Evolutionary conservation across 2,329 filamentous ascomycete species (phyloP).

Genomic region (Ceratocystiopsis sp.): DNA sequence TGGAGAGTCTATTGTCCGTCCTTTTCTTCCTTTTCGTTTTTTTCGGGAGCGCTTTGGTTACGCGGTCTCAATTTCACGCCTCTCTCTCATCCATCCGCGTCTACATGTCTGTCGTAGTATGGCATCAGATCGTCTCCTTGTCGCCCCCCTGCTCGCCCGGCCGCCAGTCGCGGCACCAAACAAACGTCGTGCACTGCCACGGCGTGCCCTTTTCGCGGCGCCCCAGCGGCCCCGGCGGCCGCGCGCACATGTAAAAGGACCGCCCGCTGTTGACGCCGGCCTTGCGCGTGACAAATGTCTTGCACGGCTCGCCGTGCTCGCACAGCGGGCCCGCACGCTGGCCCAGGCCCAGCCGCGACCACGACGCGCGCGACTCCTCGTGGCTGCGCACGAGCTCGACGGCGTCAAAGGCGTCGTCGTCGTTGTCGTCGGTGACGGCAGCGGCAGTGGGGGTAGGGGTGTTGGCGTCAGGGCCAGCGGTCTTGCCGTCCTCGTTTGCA

Average conservation of each 20-base stretch:
- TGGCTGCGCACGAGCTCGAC: too few species aligned
- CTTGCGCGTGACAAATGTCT: constrained; percentile 73
- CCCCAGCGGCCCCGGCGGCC: constrained; percentile 70
- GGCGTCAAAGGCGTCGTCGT: too few species aligned
- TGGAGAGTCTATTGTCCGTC: not conserved
- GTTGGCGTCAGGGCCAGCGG: too few species aligned
- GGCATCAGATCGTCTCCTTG: too few species aligned
- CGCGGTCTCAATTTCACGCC: too few species aligned
- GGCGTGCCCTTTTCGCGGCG: constrained; percentile 69
- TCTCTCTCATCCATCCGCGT: too few species aligned
- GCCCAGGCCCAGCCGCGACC: constrained; percentile 64
- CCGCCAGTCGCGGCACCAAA: constrained; percentile 46
- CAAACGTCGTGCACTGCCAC: constrained; percentile 81
- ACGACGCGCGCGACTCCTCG: constrained; percentile 62
- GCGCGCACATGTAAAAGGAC: constrained; percentile 46
- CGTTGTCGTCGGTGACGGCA: constrained; percentile 1
- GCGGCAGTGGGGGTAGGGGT: not conserved
- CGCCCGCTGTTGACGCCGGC: constrained; percentile 63
- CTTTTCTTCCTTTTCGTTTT: not conserved
- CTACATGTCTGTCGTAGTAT: too few species aligned
- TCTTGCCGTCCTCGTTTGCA: too few species aligned
- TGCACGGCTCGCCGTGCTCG: constrained; percentile 79
- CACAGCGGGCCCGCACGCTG: constrained; percentile 47
- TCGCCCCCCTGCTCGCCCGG: constrained; percentile 7
- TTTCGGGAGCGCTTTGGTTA: too few species aligned